These are phyloP conservation scores for Thraustotheca clavata DNA, from an alignment of 352 stramenopile species.

Conservation along the genomic window DNA sequence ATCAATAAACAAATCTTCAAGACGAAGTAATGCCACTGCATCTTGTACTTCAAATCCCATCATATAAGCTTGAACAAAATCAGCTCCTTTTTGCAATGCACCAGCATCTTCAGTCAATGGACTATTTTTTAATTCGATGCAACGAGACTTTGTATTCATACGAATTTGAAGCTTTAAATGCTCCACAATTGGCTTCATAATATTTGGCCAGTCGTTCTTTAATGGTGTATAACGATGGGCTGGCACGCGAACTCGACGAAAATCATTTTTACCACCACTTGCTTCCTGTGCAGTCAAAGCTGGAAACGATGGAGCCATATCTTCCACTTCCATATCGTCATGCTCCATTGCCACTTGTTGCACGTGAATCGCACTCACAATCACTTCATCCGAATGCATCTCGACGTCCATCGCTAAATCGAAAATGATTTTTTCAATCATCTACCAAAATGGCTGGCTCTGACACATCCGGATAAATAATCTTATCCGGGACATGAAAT, in stretches of 20 bases:
- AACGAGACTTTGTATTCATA: slow-evolving; percentile 99
- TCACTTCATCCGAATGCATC: slow-evolving; percentile 18
- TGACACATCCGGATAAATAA: too few species aligned
- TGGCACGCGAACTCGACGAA: slow-evolving; percentile 93
- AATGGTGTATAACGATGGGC: slow-evolving; percentile 97
- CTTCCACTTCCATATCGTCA: slow-evolving; percentile 28
- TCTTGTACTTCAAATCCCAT: slow-evolving; percentile 99
- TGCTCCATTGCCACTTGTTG: slow-evolving; percentile 55
- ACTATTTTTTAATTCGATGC: slow-evolving; percentile 97
- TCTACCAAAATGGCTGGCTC: not conserved
- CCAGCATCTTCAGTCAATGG: slow-evolving; percentile 90
- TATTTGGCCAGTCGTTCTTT: slow-evolving; percentile 98
- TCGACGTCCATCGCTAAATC: slow-evolving; percentile 8
- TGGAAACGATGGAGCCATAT: slow-evolving; percentile 58
- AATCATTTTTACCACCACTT: slow-evolving; percentile 89
- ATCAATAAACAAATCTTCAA: slow-evolving; percentile 98
- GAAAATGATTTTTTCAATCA: not conserved
- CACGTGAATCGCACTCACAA: slow-evolving; percentile 40
- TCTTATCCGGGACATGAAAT: too few species aligned
- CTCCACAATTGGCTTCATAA: slow-evolving; percentile 98
- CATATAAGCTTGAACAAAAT: slow-evolving; percentile 99
- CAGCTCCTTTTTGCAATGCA: slow-evolving; percentile 94
- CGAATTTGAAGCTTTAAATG: slow-evolving; percentile 97
- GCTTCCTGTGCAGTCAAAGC: slow-evolving; percentile 66
- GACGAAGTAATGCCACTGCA: slow-evolving; percentile 94